Base-by-base conservation (phyloP, 345 rosid species). In the Firmiana major region DNA sequence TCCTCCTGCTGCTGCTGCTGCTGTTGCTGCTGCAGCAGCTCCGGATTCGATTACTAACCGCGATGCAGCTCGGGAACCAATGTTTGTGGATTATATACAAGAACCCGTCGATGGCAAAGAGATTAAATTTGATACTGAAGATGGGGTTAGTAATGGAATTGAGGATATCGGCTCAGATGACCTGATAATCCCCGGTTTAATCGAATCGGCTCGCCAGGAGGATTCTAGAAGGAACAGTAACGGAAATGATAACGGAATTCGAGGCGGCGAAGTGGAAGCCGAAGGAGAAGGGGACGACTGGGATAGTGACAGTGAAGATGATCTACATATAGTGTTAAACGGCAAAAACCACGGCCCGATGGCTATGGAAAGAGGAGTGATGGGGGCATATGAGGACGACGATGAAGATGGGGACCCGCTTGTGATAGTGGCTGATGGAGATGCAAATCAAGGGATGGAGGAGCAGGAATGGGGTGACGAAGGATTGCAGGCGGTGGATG, bases 261-360 rank as follows among this genome's bases (percentile, higher is more conserved):
- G 77, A 55, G 64, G 73, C 4, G 81, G 79, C 38, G 57, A 16
- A 59, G 78, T 0, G 53, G 81, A 7, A 16, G 81, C 34, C 0
- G 83, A 34, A 24, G 88, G 81, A 26, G 90, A 82, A 22, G 90
- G 84, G 34, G 92, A 85, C 17, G 96, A 85, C 79, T 90, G 92
- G 97, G 95, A 93, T 60, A 94, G 98, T 83, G 99, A 97, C 78
- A 97, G 99, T 80, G 99, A 97, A 59, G 98, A 96, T 74, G 99
- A 91, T 87, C 85, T 96, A 83, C 89, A 93, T 86, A 96, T 93
- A 70, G 97, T 96, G 71, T 85, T 97, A 88, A 97, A 97, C 73
- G 97, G 92, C 24, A 87, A 82, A 55, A 86, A 79, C 74, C 92
- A 84, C 59, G 91, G 74, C 28, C 87, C 86, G 63, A 83, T 84